phyloP scores from a whole-genome alignment of 305 asterid genomes.

The Ajuga reptans region DNA sequence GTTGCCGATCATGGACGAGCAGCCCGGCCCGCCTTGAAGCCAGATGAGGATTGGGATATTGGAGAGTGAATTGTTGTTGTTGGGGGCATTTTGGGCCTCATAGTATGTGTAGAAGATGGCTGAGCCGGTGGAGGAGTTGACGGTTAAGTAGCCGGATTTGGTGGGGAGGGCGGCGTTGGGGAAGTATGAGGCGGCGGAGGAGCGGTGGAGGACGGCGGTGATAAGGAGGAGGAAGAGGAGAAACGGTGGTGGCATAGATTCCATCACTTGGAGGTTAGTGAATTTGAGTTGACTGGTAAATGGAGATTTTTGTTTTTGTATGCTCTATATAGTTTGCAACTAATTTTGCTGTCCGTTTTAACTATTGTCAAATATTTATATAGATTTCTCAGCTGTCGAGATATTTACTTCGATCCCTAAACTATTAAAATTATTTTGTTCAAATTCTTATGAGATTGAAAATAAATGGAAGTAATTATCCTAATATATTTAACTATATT shows the following conservation, averaged over 20 bases:
- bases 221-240: slow-evolving; percentile 28
- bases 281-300: not conserved
- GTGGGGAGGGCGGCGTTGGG: slow-evolving; percentile 67
- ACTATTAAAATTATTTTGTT: no score
- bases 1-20: slow-evolving; percentile 75
- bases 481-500: no score
- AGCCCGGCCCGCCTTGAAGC: slow-evolving; percentile 95
- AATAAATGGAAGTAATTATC: no score
- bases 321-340: no score
- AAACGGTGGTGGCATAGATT: slow-evolving; percentile 20
- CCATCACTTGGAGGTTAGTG: slow-evolving; percentile 22
- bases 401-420: no score
- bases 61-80: slow-evolving; percentile 26
- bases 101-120: slow-evolving; percentile 71
- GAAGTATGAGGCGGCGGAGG: slow-evolving; percentile 29
- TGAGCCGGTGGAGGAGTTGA: slow-evolving; percentile 62
- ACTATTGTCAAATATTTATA: no score
- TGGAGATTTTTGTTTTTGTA: slow-evolving; percentile 3
- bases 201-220: slow-evolving; percentile 26
- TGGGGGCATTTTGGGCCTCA: slow-evolving; percentile 43
- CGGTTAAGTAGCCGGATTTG: slow-evolving; percentile 63
- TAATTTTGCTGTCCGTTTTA: no score
- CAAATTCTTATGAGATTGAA: no score
- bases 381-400: no score
- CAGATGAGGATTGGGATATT: slow-evolving; percentile 64